A percentile compares a stretch with the other conserved stretches of the same genome.
Evolutionary conservation across 208 protist genomes (phyloP).

Genomic region (Trypanosoma lewisi): DNA sequence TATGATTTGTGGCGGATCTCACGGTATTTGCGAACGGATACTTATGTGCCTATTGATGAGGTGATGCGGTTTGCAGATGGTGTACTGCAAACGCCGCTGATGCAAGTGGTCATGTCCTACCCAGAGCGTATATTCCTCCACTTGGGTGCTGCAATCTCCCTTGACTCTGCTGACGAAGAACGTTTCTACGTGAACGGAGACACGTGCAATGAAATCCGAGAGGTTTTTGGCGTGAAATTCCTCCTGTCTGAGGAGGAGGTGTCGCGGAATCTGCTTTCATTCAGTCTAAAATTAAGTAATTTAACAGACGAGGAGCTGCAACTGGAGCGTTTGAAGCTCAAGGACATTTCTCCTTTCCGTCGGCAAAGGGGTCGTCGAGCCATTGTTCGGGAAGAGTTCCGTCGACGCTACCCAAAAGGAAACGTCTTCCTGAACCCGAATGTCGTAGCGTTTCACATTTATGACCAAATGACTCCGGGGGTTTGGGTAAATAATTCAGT

Average conservation of each 20-base stretch:
- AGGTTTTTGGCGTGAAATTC: constrained; percentile 29
- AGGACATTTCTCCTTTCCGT: constrained; percentile 14
- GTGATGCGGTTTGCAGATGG: not conserved
- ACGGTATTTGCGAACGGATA: constrained; percentile 22
- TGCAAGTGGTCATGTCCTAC: constrained; percentile 29
- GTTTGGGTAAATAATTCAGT: constrained; percentile 19
- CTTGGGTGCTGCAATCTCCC: constrained; percentile 6
- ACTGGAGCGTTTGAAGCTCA: constrained; percentile 18
- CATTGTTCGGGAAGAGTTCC: constrained; percentile 33
- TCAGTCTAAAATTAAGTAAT: not conserved
- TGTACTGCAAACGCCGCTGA: constrained; percentile 17
- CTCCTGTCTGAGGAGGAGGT: constrained; percentile 23
- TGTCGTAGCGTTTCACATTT: constrained; percentile 36
- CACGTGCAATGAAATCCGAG: constrained; percentile 5
- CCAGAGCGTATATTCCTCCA: constrained; percentile 27
- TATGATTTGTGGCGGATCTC: constrained; percentile 34
- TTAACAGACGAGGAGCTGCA: constrained; percentile 24
- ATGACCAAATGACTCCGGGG: constrained; percentile 29
- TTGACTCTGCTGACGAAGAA: constrained; percentile 5
- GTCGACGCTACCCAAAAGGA: constrained; percentile 31
- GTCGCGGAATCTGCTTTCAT: constrained; percentile 4
- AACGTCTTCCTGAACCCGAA: constrained; percentile 32
- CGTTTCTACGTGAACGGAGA: constrained; percentile 22
- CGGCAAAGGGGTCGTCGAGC: constrained; percentile 21
- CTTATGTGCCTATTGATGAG: constrained; percentile 13